These are phyloP conservation scores for Jasminum sambac DNA, from an alignment of 257 asterid species.

Conservation along the genomic window DNA sequence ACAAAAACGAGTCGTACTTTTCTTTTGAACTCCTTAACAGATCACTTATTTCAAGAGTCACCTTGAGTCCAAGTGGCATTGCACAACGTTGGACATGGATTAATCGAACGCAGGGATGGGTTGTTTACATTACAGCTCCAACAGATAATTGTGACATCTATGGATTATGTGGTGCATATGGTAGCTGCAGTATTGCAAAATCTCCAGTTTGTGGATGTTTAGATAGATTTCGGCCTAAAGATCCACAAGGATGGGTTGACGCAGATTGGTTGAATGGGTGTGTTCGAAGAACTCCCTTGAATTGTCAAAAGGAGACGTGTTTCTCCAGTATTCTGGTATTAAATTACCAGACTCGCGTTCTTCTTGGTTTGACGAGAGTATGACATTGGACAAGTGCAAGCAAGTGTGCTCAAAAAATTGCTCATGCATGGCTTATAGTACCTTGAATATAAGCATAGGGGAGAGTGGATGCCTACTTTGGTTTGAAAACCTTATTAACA, in stretches of 20 bases:
- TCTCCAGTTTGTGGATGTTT: conserved; percentile 35
- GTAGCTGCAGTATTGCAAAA: conserved; percentile 23
- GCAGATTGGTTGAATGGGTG: conserved; percentile 35
- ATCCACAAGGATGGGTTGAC: conserved; percentile 23
- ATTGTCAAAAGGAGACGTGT: conserved; percentile 29
- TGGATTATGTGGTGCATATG: conserved; percentile 32
- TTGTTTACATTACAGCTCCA: conserved; percentile 11
- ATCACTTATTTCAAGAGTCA: conserved; percentile 19
- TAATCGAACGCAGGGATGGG: conserved; percentile 26
- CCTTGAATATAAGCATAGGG: conserved; percentile 24
- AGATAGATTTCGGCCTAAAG: conserved; percentile 24
- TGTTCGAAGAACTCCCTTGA: conserved; percentile 23
- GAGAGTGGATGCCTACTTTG: conserved; percentile 43
- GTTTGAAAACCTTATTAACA: conserved; percentile 34
- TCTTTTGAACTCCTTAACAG: conserved; percentile 21
- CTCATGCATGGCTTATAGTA: conserved; percentile 36
- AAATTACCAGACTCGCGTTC: conserved; percentile 34
- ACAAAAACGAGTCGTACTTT: conserved; percentile 30
- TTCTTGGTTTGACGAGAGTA: conserved; percentile 23
- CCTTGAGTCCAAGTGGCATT: conserved; percentile 10
- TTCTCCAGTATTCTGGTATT: conserved; percentile 20
- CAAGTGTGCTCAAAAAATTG: conserved; percentile 34
- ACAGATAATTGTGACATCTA: conserved; percentile 33
- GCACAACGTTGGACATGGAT: conserved; percentile 25
- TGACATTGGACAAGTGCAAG: conserved; percentile 29